Percentiles rank a stretch among this genome's conserved stretches.
phyloP scores from a whole-genome alignment of 2,329 filamentous ascomycete genomes.

The Pseudogymnoascus sp. region DNA sequence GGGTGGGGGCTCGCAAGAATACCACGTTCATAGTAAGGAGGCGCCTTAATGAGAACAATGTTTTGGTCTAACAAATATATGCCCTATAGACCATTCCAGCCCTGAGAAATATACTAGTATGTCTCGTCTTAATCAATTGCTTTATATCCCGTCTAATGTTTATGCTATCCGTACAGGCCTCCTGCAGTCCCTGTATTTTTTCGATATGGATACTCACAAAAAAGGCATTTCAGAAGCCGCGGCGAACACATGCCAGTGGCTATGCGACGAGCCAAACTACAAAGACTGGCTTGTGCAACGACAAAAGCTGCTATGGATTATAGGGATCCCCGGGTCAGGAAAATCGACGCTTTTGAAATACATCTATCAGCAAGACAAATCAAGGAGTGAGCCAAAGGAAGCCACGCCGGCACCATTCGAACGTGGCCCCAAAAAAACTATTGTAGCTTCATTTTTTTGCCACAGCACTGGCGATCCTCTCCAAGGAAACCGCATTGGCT shows the following conservation, averaged over 20 bases:
- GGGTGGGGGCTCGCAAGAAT: too few relatives aligned
- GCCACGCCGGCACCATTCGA: too few relatives aligned
- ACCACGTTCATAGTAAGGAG: background rate
- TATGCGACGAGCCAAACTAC: constrained; percentile 11
- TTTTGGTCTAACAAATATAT: background rate
- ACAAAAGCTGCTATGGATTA: constrained; percentile 16
- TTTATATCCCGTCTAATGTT: background rate
- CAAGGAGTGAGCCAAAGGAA: background rate
- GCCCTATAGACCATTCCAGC: background rate
- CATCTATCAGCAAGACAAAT: background rate
- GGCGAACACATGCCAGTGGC: constrained; percentile 13
- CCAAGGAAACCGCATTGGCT: constrained; percentile 26
- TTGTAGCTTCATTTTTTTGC: background rate
- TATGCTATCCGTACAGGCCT: background rate
- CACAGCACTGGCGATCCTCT: background rate
- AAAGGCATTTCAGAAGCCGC: constrained; percentile 3
- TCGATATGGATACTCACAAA: background rate
- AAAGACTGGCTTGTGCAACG: constrained; percentile 12
- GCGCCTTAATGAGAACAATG: background rate
- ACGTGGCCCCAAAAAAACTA: background rate
- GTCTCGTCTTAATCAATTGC: background rate
- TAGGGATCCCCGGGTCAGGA: constrained; percentile 15
- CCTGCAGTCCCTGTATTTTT: background rate
- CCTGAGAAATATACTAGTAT: background rate
- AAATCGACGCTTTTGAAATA: constrained; percentile 18